Evolutionary conservation across 176 grass and related monocot species (phyloP), one percentile per base, ranked within the genome.

Genomic region (Stipa capillata): DNA sequence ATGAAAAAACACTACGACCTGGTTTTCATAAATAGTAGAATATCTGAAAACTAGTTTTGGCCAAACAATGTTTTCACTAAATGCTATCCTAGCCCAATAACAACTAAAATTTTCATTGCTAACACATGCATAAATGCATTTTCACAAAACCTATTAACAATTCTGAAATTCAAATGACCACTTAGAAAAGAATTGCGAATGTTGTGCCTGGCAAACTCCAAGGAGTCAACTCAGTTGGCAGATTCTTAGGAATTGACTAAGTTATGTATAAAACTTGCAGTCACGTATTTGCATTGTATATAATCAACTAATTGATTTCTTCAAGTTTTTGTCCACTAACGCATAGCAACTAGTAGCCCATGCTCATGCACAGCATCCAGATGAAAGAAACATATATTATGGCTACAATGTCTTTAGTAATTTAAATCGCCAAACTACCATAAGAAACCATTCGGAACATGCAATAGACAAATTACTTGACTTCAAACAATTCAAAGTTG

Each of bases 401-500:
- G 55, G 27, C 61, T 68, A 61, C 23, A 39, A 84, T 39, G 13
- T 18, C 43, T 14, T 18, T 27, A 16, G 24, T 44, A 51, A 39
- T 43, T 14, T 23, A 20, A 44, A 69, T 66, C 40, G 18, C 45
- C 8, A 78, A 33, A 47, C n/a, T 20, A 72, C 10, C 44, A 77
- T 55, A 71, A 21, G 10, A 63, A 70, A 77, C 20, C 15, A 73
- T 25, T 62, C 40, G 28, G 33, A 43, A 43, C 45, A 77, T 77
- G 79, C 34, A 4, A 59, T 70, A 68, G 54, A 42, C 24, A 74
- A 56, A 74, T 41, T 76, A 59, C 49, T 69, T 68, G 33, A 57
- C 21, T 60, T 69, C 50, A 76, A 84, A 37, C 47, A 51, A 88
- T 79, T 69, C 33, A 80, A 69, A 67, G 13, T 72, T 62, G 17